Conservation (phyloP, 768 basidiomycete species). For the Cyclocybe aegerita region DNA sequence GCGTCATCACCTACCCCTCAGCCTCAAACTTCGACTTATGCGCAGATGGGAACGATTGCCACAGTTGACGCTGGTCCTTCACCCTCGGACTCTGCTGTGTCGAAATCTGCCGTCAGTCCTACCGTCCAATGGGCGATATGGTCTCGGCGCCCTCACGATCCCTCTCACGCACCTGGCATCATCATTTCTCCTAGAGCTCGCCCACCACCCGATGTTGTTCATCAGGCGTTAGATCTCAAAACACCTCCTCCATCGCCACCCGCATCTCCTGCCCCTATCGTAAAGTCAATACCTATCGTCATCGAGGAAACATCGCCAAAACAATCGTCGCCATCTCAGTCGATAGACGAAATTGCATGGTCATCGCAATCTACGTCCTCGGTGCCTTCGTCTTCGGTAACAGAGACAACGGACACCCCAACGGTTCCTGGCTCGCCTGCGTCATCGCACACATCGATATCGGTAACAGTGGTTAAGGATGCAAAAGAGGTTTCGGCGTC, state of each 20-base stretch:
- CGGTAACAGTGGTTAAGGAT: conserved; percentile 20
- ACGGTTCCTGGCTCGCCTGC: conserved; percentile 58
- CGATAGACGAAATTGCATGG: conserved; percentile 9
- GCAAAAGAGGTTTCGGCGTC: too few species aligned
- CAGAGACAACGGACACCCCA: conserved; percentile 49
- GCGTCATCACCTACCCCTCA: conserved; percentile 3
- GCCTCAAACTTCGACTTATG: conserved; percentile 17
- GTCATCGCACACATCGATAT: conserved; percentile 61
- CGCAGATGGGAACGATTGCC: conserved; percentile 28
- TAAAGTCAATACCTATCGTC: conserved; percentile 4
- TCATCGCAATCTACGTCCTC: conserved; percentile 29
- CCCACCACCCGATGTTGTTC: conserved; percentile 60
- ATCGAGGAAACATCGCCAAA: not conserved
- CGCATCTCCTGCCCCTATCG: conserved; percentile 8
- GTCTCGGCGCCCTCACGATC: conserved; percentile 70
- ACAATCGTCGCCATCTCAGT: not conserved
- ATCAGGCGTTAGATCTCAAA: conserved; percentile 49
- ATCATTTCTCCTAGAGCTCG: conserved; percentile 66
- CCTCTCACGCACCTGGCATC: conserved; percentile 62
- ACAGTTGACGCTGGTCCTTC: conserved; percentile 16
- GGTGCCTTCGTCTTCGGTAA: conserved; percentile 45
- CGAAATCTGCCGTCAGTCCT: conserved; percentile 11
- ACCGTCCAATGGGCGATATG: conserved; percentile 57
- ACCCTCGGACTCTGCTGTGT: conserved; percentile 7
- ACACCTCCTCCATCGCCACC: conserved; percentile 50